phyloP scores from a whole-genome alignment of 108 stramenopile species.

The Nitzschia palea region DNA sequence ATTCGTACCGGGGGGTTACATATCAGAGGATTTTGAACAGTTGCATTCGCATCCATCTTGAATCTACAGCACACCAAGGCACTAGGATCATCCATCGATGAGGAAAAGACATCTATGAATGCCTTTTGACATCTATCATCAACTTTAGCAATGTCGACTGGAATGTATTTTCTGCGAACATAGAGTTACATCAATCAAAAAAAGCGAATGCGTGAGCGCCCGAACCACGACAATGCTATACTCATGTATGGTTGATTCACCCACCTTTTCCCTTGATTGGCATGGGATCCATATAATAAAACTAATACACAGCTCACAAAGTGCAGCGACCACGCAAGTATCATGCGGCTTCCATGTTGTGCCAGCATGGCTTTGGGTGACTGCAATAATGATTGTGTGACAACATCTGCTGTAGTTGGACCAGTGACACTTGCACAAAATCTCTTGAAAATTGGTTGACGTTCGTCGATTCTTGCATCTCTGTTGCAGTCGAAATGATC shows the following conservation, averaged over 20 bases:
- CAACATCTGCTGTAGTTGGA: too few relatives aligned
- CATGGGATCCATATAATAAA: background rate
- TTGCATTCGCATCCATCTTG: background rate
- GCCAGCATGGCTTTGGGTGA: too few relatives aligned
- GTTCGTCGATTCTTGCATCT: too few relatives aligned
- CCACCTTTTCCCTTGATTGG: constrained; percentile 3
- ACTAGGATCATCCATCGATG: constrained; percentile 41
- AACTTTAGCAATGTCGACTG: constrained; percentile 36
- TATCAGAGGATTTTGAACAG: constrained; percentile 28
- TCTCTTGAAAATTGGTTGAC: too few relatives aligned
- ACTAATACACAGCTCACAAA: constrained; percentile 12
- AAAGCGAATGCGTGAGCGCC: background rate
- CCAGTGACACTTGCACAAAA: too few relatives aligned
- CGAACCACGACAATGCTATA: background rate
- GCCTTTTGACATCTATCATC: constrained; percentile 46
- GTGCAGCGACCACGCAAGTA: constrained; percentile 5
- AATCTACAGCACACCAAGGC: constrained; percentile 56
- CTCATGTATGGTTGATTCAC: too few relatives aligned
- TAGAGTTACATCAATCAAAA: background rate
- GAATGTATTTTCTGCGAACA: constrained; percentile 55
- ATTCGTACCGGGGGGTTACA: constrained; percentile 27
- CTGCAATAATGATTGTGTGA: too few relatives aligned
- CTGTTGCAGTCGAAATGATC: too few relatives aligned
- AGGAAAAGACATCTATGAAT: constrained; percentile 66
- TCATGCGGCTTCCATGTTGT: too few relatives aligned